Evolutionary conservation across 805 yeast species (phyloP), one percentile per base, ranked within the genome.

Genomic region (Suhomyces emberorum): DNA sequence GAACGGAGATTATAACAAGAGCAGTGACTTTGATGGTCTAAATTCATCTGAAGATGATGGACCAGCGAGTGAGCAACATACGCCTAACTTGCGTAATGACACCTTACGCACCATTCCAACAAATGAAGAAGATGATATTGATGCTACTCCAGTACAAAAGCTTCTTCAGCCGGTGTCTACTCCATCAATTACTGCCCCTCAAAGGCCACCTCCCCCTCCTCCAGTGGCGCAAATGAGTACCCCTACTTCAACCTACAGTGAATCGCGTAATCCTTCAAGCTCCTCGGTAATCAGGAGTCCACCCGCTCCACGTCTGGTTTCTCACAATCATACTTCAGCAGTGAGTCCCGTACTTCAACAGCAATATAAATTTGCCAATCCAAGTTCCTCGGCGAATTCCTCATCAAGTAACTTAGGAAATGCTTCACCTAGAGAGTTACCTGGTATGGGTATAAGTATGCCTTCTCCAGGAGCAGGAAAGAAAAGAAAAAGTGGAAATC

Each of bases 401-500:
- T 38, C 51, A 7, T 30, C 52, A 11, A 42, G 52, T 4, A 41
- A 38, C 6, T 22, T 26, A 9, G 35, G 35, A 3, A 20, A 28
- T 6, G 8, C 18, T 8, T 55, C 61, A 9, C 63, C 64, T 1
- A 36, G 57, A 29, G 60, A 56, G n/a, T 44, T 47, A 30, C 39
- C 56, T 21, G 55, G 57, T 6, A 39, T 43, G 39, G 49, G 50
- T 4, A 34, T 42, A 19, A 14, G 16, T 5, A 14, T 15, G 5
- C 28, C 38, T 19, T 38, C 23, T 12, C 34, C 38, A 42, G 29
- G 35, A 31, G 36, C 30, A n/a, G 46, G 42, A 4, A 44, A 44
- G 33, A 39, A 41, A 30, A 55, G 71, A 36, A 70, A 67, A 44
- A 72, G 70, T 44, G 73, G 77, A 1, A 73, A 68, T 42, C 69